phyloP scores from a whole-genome alignment of 2,329 filamentous ascomycete genomes.

The Aphanoascus verrucosus region DNA sequence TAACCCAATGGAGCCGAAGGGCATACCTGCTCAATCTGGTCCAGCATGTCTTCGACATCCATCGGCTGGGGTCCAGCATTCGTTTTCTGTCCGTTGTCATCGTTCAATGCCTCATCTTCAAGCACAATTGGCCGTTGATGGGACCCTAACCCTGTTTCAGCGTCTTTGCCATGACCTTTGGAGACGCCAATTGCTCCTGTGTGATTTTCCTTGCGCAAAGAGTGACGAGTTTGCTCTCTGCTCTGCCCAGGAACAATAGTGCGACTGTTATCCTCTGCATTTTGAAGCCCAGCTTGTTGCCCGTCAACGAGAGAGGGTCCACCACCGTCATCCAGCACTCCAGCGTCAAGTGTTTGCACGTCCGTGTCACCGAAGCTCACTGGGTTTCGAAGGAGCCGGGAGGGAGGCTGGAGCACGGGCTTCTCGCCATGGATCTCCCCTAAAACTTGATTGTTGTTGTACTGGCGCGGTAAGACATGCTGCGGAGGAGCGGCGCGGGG shows the following conservation, averaged over 20 bases:
- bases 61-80: background rate
- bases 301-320: conserved; percentile 4
- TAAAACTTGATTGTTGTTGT: background rate
- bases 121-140: background rate
- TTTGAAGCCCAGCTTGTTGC: background rate
- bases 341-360: conserved; percentile 35
- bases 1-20: background rate
- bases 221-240: background rate
- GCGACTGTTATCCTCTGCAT: background rate
- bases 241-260: background rate
- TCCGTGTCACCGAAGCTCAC: conserved; percentile 35
- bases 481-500: background rate
- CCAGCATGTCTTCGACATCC: conserved; percentile 14
- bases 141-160: background rate
- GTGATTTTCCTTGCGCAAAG: background rate
- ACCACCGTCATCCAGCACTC: conserved; percentile 30
- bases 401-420: conserved; percentile 11
- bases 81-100: background rate
- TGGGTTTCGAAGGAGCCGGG: conserved; percentile 19
- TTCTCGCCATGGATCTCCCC: background rate
- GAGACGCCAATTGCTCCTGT: background rate
- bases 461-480: conserved; percentile 1
- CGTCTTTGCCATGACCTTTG: background rate
- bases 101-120: background rate
- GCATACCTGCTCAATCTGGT: conserved; percentile 16